Conservation (phyloP, 352 stramenopile genomes). For the Phytophthora syringae region DNA sequence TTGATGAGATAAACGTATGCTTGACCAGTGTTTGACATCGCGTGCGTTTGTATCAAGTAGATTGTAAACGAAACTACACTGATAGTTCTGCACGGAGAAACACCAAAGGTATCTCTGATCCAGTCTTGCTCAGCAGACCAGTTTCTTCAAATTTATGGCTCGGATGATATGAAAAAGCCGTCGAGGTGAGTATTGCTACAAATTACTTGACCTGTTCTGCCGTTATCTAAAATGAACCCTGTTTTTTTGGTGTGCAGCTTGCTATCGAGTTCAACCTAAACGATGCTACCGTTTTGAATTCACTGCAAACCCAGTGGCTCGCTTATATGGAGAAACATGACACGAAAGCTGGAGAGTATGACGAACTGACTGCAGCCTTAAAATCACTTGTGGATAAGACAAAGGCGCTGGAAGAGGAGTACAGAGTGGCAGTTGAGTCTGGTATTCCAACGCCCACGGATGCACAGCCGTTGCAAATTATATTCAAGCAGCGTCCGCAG, state of each 20-base stretch:
- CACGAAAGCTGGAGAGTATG: conserved; percentile 27
- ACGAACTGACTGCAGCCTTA: conserved; percentile 51
- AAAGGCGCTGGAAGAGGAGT: conserved; percentile 58
- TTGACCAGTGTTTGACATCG: background rate
- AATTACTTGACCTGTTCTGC: background rate
- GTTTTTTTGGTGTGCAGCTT: conserved; percentile 45
- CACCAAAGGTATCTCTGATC: conserved; percentile 73
- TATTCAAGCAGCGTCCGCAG: conserved; percentile 87
- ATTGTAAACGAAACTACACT: conserved; percentile 74
- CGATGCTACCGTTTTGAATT: conserved; percentile 55
- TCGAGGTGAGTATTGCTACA: conserved; percentile 54
- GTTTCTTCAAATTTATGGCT: conserved; percentile 77
- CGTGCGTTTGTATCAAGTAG: conserved; percentile 28
- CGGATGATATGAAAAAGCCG: conserved; percentile 64
- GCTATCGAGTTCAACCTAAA: conserved; percentile 79
- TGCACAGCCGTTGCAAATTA: conserved; percentile 72
- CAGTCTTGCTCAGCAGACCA: conserved; percentile 75
- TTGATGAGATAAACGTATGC: background rate
- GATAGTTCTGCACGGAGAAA: conserved; percentile 77
- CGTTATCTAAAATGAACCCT: conserved; percentile 9
- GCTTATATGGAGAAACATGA: conserved; percentile 32
- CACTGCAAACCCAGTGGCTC: conserved; percentile 64
- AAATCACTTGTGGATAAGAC: conserved; percentile 54
- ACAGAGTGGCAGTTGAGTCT: conserved; percentile 44
- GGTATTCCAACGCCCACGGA: conserved; percentile 32